phyloP scores from a whole-genome alignment of 1,139 yeast genomes.

The Meyerozyma smithsonii region DNA sequence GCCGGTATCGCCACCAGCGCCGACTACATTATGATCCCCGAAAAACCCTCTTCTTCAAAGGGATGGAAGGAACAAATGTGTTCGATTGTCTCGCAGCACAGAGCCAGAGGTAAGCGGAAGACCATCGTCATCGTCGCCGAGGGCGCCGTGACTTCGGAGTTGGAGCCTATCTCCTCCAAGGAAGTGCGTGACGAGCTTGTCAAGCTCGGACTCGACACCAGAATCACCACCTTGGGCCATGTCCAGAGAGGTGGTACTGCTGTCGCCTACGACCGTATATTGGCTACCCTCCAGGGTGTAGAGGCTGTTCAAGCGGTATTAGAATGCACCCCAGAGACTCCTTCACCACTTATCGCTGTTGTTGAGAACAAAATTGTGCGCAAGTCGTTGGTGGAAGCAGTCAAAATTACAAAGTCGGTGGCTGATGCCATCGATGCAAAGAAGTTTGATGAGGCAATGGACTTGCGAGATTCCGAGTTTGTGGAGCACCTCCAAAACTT shows the following conservation, averaged over 20 bases:
- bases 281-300: constrained; percentile 80
- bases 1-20: constrained; percentile 82
- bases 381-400: constrained; percentile 70
- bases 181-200: constrained; percentile 68
- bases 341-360: constrained; percentile 74
- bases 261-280: constrained; percentile 69
- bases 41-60: constrained; percentile 59
- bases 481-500: constrained; percentile 69
- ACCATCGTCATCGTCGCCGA: constrained; percentile 81
- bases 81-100: constrained; percentile 59
- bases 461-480: constrained; percentile 67
- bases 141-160: constrained; percentile 69
- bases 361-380: constrained; percentile 68
- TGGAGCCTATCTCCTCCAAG: constrained; percentile 60
- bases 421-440: constrained; percentile 59
- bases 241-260: constrained; percentile 88
- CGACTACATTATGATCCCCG: constrained; percentile 76
- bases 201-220: constrained; percentile 63
- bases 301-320: constrained; percentile 77
- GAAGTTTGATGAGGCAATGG: constrained; percentile 62
- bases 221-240: constrained; percentile 77
- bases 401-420: constrained; percentile 61
- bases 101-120: constrained; percentile 69
- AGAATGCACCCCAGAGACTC: constrained; percentile 64
- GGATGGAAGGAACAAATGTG: constrained; percentile 60